Evolutionary conservation across 2,329 filamentous ascomycete genomes (phyloP), one percentile per base, ranked within the genome.

Genomic region (Penicillium concentricum): DNA sequence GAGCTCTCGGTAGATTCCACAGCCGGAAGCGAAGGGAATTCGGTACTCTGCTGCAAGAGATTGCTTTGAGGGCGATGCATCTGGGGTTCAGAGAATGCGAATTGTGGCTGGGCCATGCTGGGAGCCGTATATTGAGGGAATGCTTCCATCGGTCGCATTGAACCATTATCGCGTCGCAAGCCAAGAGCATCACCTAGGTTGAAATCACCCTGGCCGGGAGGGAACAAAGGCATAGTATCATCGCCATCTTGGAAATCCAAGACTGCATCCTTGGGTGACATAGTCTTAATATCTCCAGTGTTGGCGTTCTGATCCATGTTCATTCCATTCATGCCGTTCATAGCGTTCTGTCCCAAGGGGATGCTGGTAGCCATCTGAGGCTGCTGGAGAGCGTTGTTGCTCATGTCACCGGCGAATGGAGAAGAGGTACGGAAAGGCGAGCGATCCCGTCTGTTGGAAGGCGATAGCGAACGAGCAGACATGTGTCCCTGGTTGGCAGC

Each of bases 261-360:
- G 58, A 96, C 77, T 1, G 92, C 90, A 68, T 97, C 93, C 76
- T 96, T 95, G 24, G 93, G 94, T 1, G 93, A 97, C 45, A 99
- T 96, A 0, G 93, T 96, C 74, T 91, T 90, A 1, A 85, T 82
- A n/a, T 88, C 70, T 34, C 48, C 48, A 30, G 54, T 34, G 26
- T 51, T 55, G 2, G 51, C n/a, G 37, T 71, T 64, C 59, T 72
- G 64, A 49, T 28, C 34, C 30, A 43, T 34, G 16, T 75, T 65
- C 42, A 77, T 51, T 47, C 64, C 49, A 24, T 62, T 58, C 52
- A 72, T 59, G n/a, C 56, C 18, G 8, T 50, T 62, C 60, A 72
- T 78, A 51, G 68, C 63, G 46, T 62, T 65, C 38, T 71, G 68
- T 32, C 62, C 30, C 54, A 71, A 66, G 10, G 72, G 71, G n/a